These are phyloP conservation scores for Plasmodium fragile DNA, from an alignment of 169 alveolate genomes.

Conservation along the genomic window DNA sequence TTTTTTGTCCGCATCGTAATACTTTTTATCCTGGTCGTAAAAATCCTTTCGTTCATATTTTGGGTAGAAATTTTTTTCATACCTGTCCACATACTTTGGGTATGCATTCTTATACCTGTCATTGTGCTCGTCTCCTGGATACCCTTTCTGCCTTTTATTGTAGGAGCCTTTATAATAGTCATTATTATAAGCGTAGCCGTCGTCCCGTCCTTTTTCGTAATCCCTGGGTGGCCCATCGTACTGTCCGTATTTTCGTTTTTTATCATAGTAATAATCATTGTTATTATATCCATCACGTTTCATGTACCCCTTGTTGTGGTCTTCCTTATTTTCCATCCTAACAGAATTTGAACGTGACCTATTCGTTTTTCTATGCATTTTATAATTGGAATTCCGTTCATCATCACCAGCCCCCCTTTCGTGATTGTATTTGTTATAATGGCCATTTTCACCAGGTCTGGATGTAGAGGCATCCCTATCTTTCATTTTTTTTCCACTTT, in stretches of 20 bases:
- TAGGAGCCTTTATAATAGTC: not conserved
- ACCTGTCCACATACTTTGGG: conserved; percentile 8
- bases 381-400: not conserved
- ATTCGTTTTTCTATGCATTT: not conserved
- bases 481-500: not conserved
- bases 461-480: not conserved
- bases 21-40: conserved; percentile 13
- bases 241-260: conserved; percentile 37
- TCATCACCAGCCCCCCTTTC: conserved; percentile 21
- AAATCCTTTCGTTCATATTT: conserved; percentile 12
- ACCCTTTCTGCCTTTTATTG: conserved; percentile 22
- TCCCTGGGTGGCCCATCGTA: not conserved
- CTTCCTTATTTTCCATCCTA: not conserved
- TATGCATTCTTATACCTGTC: conserved; percentile 6
- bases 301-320: not conserved
- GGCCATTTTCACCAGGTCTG: not conserved
- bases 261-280: conserved; percentile 23
- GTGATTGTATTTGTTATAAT: conserved; percentile 11
- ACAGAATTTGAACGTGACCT: not conserved
- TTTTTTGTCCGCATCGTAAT: not conserved
- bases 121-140: conserved; percentile 1
- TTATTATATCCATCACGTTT: conserved; percentile 1
- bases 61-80: conserved; percentile 32
- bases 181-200: not conserved
- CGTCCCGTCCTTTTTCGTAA: not conserved